Percentiles rank a stretch among this genome's conserved stretches.
Evolutionary conservation across 306 rosid genomes (phyloP).

Genomic region (Arachis hypogaea): DNA sequence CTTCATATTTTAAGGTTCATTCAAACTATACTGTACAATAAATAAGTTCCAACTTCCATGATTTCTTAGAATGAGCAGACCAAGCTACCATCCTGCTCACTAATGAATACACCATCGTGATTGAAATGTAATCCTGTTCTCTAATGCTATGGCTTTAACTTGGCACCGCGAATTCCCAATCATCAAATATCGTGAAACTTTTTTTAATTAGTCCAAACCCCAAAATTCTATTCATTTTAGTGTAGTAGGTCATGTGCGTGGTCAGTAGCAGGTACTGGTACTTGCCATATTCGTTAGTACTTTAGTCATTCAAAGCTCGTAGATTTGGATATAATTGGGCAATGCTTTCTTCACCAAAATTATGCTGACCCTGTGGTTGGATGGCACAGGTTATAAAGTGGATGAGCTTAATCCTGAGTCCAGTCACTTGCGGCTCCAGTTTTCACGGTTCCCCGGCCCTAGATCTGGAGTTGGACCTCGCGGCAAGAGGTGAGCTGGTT

Average conservation of each 20-base stretch:
- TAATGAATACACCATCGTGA: not conserved
- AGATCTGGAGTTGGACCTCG: constrained; percentile 68
- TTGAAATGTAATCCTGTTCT: constrained; percentile 1
- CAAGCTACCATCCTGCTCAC: not conserved
- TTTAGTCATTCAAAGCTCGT: not conserved
- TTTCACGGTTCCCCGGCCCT: constrained; percentile 84
- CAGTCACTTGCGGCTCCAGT: constrained; percentile 74
- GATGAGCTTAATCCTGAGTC: constrained; percentile 75
- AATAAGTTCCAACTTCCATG: constrained; percentile 28
- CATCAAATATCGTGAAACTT: constrained; percentile 19
- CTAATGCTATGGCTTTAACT: not conserved
- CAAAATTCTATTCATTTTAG: not conserved
- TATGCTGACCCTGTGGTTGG: constrained; percentile 43
- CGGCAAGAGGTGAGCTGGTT: constrained; percentile 65
- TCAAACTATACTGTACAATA: constrained; percentile 2
- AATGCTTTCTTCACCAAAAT: not conserved
- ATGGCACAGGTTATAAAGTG: constrained; percentile 66
- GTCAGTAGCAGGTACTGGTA: not conserved
- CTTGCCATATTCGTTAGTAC: not conserved
- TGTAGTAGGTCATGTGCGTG: not conserved
- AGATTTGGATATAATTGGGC: constrained; percentile 6
- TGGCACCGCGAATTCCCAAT: not conserved
- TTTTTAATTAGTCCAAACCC: not conserved
- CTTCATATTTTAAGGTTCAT: constrained; percentile 1
- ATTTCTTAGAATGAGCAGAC: not conserved